Evolutionary conservation across 331 rosid genomes (phyloP).

Genomic region (Malus hybrid): DNA sequence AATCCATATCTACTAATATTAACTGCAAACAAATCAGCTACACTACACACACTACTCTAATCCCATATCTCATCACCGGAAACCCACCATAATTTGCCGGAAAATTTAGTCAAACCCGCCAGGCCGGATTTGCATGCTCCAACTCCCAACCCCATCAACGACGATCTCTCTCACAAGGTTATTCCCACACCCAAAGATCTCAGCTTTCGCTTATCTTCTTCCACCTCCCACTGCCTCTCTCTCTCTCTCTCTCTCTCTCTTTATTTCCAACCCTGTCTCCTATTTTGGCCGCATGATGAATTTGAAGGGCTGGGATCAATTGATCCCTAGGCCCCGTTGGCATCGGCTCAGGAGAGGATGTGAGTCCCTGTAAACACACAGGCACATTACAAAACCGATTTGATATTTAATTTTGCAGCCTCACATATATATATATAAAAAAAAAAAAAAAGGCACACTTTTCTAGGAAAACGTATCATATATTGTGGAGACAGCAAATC

Average conservation of each 20-base stretch:
- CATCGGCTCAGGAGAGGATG: no score
- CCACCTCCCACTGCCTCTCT: slow-evolving; percentile 5
- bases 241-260: slow-evolving; percentile 24
- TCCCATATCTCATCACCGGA: slow-evolving; percentile 42
- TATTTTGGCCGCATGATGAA: slow-evolving; percentile 3
- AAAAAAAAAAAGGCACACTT: no score
- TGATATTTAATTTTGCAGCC: not conserved
- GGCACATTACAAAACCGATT: slow-evolving; percentile 13
- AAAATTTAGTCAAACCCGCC: slow-evolving; percentile 1
- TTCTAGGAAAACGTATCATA: no score
- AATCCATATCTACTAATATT: slow-evolving; percentile 54
- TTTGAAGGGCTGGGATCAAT: no score
- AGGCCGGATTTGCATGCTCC: slow-evolving; percentile 1
- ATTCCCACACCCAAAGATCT: slow-evolving; percentile 32
- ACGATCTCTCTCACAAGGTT: not conserved
- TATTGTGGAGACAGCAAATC: slow-evolving; percentile 17
- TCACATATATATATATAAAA: no score
- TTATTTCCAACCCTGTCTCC: slow-evolving; percentile 31
- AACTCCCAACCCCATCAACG: not conserved
- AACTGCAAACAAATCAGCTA: slow-evolving; percentile 28
- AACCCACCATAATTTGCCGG: slow-evolving; percentile 37
- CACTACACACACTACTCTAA: slow-evolving; percentile 13
- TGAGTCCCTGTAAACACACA: no score
- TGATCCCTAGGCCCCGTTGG: no score
- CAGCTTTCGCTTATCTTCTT: slow-evolving; percentile 41